phyloP scores from a whole-genome alignment of 768 basidiomycete species.

The Podaxis carcinomalis region DNA sequence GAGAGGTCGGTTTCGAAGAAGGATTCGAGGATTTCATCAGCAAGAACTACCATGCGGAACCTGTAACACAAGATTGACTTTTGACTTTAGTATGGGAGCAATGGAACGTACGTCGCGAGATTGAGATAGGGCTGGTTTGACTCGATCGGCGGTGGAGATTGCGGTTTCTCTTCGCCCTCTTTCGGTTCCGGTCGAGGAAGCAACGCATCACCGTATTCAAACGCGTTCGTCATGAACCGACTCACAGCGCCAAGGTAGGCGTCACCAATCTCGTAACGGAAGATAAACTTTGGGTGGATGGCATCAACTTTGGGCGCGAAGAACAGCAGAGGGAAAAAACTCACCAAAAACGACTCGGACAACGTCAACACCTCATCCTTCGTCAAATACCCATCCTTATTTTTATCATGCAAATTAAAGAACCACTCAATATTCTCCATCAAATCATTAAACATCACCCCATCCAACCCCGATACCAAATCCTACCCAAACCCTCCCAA shows the following conservation, averaged over 20 bases:
- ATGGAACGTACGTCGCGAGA: constrained; percentile 64
- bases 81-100: background rate
- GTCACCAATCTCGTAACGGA: constrained; percentile 95
- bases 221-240: constrained; percentile 96
- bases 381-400: constrained; percentile 92
- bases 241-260: constrained; percentile 95
- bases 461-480: constrained; percentile 82
- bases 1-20: constrained; percentile 95
- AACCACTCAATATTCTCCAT: constrained; percentile 99
- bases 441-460: constrained; percentile 92
- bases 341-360: constrained; percentile 88
- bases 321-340: constrained; percentile 21
- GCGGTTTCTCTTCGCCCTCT: constrained; percentile 25
- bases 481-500: constrained; percentile 48
- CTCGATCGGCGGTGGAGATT: constrained; percentile 45
- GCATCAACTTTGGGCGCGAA: background rate
- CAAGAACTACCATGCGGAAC: constrained; percentile 98
- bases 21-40: constrained; percentile 92
- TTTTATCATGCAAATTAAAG: constrained; percentile 92
- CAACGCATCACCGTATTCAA: constrained; percentile 97
- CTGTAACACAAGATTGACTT: constrained; percentile 27
- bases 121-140: constrained; percentile 91
- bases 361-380: constrained; percentile 96
- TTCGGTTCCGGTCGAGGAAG: constrained; percentile 45
- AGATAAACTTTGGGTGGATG: constrained; percentile 72